Evolutionary conservation across 129 eudicot species (phyloP).

Genomic region (Solidago caesia): DNA sequence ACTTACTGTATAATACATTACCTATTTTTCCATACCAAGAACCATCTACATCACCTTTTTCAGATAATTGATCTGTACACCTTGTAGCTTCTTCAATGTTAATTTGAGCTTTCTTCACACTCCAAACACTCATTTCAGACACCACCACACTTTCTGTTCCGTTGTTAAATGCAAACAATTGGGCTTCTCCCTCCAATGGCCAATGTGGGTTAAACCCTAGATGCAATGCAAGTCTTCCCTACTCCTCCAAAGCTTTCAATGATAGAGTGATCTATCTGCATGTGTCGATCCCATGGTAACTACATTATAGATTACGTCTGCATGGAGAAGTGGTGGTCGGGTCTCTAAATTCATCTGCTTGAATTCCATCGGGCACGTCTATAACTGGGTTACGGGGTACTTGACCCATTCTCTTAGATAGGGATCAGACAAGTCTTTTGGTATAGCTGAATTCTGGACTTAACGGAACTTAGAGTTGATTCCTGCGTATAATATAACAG

Average conservation of each 20-base stretch:
- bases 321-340: conserved; percentile 83
- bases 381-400: conserved; percentile 48
- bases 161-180: conserved; percentile 44
- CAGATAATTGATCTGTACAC: conserved; percentile 1
- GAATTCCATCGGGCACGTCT: conserved; percentile 30
- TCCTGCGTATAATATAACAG: conserved; percentile 64
- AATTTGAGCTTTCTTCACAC: too few relatives aligned
- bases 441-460: conserved; percentile 59
- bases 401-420: conserved; percentile 61
- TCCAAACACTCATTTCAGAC: conserved; percentile 28
- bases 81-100: conserved; percentile 3
- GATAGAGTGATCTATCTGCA: conserved; percentile 73
- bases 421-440: conserved; percentile 56
- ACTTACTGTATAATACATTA: too few relatives aligned
- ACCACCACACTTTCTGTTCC: conserved; percentile 37
- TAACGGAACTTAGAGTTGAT: conserved; percentile 37
- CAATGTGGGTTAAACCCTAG: conserved; percentile 65
- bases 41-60: background rate
- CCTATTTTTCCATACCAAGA: too few relatives aligned
- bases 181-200: conserved; percentile 44
- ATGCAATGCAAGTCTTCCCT: conserved; percentile 62
- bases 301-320: too few relatives aligned
- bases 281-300: too few relatives aligned
- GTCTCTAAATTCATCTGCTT: conserved; percentile 43
- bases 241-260: conserved; percentile 67